These are phyloP conservation scores for Ogataea pini DNA, from an alignment of 805 yeast genomes.

Conservation along the genomic window DNA sequence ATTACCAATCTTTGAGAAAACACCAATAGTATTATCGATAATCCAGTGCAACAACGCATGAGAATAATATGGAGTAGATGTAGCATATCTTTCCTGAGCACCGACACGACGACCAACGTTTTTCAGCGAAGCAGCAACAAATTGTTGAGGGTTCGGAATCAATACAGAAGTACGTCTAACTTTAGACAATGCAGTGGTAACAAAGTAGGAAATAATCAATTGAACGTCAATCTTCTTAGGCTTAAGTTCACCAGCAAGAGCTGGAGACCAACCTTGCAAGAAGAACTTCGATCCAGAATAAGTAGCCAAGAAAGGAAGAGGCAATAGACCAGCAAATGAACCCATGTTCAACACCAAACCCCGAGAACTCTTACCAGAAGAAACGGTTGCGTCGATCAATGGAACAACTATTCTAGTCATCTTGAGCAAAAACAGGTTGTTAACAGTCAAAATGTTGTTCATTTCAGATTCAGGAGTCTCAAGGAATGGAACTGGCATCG, in stretches of 20 bases:
- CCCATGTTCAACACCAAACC: constrained; percentile 94
- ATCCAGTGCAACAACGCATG: constrained; percentile 91
- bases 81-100: constrained; percentile 86
- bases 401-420: constrained; percentile 83
- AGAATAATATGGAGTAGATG: constrained; percentile 88
- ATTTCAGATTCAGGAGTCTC: constrained; percentile 78
- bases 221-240: constrained; percentile 79
- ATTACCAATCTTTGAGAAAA: constrained; percentile 71
- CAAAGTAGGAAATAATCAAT: constrained; percentile 81
- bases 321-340: constrained; percentile 91
- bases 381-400: constrained; percentile 55
- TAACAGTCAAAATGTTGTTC: constrained; percentile 78
- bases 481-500: constrained; percentile 89
- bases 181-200: constrained; percentile 95
- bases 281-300: constrained; percentile 97
- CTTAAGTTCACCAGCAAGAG: constrained; percentile 82
- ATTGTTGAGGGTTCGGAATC: constrained; percentile 80
- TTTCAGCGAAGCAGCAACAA: constrained; percentile 71
- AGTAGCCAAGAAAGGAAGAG: constrained; percentile 89
- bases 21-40: constrained; percentile 79
- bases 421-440: constrained; percentile 79
- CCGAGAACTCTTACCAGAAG: constrained; percentile 42
- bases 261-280: constrained; percentile 88
- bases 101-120: constrained; percentile 84
- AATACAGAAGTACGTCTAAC: constrained; percentile 70